Base-by-base conservation (phyloP, 805 yeast genomes). In the Blastobotrys mokoenaii region DNA sequence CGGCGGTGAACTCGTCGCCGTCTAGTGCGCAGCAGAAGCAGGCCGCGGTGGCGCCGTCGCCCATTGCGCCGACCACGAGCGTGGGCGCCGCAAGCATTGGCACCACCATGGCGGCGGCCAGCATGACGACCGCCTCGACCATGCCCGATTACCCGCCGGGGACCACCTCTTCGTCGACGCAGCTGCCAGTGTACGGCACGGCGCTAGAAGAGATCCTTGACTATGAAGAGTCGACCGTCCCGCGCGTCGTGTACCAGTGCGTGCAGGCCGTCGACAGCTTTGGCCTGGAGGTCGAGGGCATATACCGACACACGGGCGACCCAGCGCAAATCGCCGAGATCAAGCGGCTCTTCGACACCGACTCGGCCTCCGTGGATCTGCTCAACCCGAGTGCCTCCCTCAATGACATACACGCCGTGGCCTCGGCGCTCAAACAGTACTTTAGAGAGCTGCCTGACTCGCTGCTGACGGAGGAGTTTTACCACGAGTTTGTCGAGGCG, bases 221-320 rank as follows among this genome's bases (percentile, higher is more conserved):
- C 50, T 79, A 74, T 53, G 96, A 94, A 51, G 90, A 88, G 45
- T 95, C 86, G 52, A 82, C 85, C 63, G 96, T 93, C 3, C 99
- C 99, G 1, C 73, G 83, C 14, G 76, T 93, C 41, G 98, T 93
- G 9, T 80, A 82, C 51, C 85, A 82, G 59, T 89, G 97, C 70
- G 84, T 90, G 43, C 82, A 80, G 51, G 82, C 89, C 6, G 80
- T 93, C 31, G 97, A 93, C 59, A 73, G 72, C 35, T 80, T 83
- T 60, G 99, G 99, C 1, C 62, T 83, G 33, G 82, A 85, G 43
- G 69, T 84, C 30, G 97, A 88, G 60, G 97, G 97, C 0, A 81
- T 93, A 31, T 93, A 93, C 62, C 72, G 97, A 46, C 79, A 86
- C 30, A 80, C 84, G 44, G 96, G 96, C 0, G 85, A 83, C 61